These are phyloP conservation scores for Phytophthora pinifolia DNA, from an alignment of 352 stramenopile species.

Conservation along the genomic window DNA sequence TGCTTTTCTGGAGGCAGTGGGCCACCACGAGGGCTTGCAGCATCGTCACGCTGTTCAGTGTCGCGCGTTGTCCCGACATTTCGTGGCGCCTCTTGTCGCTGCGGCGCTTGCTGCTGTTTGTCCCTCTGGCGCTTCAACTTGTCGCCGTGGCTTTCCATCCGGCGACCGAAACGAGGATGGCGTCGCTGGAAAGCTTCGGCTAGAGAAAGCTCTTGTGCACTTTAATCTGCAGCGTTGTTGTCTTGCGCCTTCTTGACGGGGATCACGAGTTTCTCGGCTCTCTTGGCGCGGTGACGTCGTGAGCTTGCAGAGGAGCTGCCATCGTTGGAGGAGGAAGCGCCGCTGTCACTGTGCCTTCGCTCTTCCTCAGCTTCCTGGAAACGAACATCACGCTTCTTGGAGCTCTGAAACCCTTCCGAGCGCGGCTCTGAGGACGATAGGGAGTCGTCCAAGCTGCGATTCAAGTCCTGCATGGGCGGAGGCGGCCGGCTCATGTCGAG, in stretches of 20 bases:
- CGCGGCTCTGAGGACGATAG: slow-evolving; percentile 9
- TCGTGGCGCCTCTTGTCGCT: slow-evolving; percentile 1
- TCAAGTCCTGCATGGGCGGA: slow-evolving; percentile 14
- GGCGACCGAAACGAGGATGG: slow-evolving; percentile 57
- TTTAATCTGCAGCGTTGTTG: slow-evolving; percentile 7
- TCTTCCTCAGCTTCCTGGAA: slow-evolving; percentile 31
- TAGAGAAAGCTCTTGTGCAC: slow-evolving; percentile 31
- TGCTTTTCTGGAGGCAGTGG: slow-evolving; percentile 26
- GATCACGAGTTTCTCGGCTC: slow-evolving; percentile 23
- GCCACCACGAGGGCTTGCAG: background rate
- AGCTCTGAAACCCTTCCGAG: background rate
- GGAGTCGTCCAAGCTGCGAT: background rate
- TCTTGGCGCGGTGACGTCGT: slow-evolving; percentile 12
- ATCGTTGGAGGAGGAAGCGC: slow-evolving; percentile 2
- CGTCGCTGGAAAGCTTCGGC: slow-evolving; percentile 62
- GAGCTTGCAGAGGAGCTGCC: slow-evolving; percentile 10
- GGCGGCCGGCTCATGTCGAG: slow-evolving; percentile 48
- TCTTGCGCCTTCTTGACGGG: slow-evolving; percentile 10
- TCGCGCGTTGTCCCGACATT: no score
- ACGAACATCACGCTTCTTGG: background rate
- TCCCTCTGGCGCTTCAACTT: slow-evolving; percentile 36
- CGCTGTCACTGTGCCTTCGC: slow-evolving; percentile 21
- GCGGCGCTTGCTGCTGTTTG: slow-evolving; percentile 25
- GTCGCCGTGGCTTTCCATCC: slow-evolving; percentile 26
- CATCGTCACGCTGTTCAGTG: no score